Conservation (phyloP, 1,139 yeast species). For the Saccharomyces hybrid region DNA sequence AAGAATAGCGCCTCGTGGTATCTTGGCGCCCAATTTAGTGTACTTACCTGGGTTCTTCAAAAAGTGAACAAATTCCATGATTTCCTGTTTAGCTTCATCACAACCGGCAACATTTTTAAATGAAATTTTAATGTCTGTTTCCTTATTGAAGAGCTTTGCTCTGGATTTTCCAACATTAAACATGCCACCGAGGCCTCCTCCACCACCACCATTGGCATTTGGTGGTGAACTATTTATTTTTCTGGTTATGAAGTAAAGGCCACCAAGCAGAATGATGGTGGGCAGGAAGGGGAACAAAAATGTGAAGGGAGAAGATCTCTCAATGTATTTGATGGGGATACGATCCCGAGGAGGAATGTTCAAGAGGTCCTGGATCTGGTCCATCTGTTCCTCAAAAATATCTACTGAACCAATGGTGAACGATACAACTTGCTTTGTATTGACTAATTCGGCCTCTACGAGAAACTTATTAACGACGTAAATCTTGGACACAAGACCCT, state of each 20-base stretch:
- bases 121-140: constrained; percentile 78
- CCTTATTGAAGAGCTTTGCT: constrained; percentile 88
- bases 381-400: constrained; percentile 78
- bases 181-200: constrained; percentile 47
- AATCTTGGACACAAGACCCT: constrained; percentile 72
- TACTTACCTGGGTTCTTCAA: constrained; percentile 83
- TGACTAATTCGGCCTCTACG: constrained; percentile 70
- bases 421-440: constrained; percentile 31
- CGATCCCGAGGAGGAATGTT: constrained; percentile 57
- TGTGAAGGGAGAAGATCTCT: constrained; percentile 57
- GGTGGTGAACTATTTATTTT: constrained; percentile 39
- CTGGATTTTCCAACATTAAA: constrained; percentile 76
- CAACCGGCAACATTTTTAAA: constrained; percentile 96
- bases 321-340: constrained; percentile 75
- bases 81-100: constrained; percentile 96
- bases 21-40: constrained; percentile 89
- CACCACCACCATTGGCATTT: constrained; percentile 39
- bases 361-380: constrained; percentile 63
- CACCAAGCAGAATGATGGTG: constrained; percentile 76
- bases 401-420: constrained; percentile 91
- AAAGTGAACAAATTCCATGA: constrained; percentile 93
- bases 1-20: constrained; percentile 94
- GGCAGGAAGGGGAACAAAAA: constrained; percentile 73
- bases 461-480: constrained; percentile 67
- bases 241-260: constrained; percentile 66